phyloP scores from a whole-genome alignment of 495 filamentous ascomycete species.

The Neurospora sp. region DNA sequence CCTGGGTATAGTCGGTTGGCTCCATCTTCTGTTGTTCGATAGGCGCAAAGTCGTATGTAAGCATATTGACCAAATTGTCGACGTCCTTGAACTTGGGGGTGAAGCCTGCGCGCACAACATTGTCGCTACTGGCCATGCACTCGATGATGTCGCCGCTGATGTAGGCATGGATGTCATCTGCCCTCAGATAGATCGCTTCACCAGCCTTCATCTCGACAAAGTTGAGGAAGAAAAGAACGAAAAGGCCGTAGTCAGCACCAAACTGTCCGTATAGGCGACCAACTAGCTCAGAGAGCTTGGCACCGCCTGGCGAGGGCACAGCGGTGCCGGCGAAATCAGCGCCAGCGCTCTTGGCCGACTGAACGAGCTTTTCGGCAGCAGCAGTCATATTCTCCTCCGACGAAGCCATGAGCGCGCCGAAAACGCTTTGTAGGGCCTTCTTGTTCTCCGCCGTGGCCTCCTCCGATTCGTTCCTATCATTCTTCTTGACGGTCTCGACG shows the following conservation, averaged over 20 bases:
- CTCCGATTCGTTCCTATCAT: conserved; percentile 45
- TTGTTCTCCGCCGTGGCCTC: conserved; percentile 56
- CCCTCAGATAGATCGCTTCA: conserved; percentile 91
- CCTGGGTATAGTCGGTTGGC: conserved; percentile 54
- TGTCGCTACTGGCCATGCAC: conserved; percentile 97
- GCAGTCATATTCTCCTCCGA: conserved; percentile 52
- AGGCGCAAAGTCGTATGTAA: conserved; percentile 90
- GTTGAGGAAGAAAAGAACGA: conserved; percentile 39
- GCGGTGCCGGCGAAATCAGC: conserved; percentile 50
- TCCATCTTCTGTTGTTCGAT: conserved; percentile 90
- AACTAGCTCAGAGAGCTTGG: conserved; percentile 67
- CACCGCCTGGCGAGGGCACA: conserved; percentile 24
- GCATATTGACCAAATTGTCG: conserved; percentile 76
- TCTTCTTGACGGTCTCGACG: conserved; percentile 52
- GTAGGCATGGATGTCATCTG: conserved; percentile 96
- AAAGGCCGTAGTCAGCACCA: conserved; percentile 36
- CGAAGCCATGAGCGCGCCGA: conserved; percentile 71
- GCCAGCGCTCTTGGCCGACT: conserved; percentile 54
- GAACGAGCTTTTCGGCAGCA: conserved; percentile 57
- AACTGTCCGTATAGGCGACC: conserved; percentile 55
- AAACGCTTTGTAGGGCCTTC: conserved; percentile 61
- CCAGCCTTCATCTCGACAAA: conserved; percentile 56
- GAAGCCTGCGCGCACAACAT: conserved; percentile 93
- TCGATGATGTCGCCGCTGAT: conserved; percentile 94
- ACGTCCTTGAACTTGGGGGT: conserved; percentile 99